Evolutionary conservation across 2,329 filamentous ascomycete species (phyloP).

Genomic region (Capronia epimyces): DNA sequence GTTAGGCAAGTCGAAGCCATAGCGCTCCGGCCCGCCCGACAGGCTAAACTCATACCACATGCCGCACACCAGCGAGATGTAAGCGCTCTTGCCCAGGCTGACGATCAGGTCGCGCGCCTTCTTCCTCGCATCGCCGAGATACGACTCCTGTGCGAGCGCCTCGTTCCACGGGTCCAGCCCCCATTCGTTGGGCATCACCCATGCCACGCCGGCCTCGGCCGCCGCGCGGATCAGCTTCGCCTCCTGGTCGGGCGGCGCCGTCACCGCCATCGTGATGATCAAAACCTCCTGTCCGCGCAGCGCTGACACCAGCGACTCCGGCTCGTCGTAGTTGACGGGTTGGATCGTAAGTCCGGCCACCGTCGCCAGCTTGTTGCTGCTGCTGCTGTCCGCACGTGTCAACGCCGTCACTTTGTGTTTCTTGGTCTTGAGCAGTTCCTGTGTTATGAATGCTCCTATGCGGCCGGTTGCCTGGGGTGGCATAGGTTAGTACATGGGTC

Average conservation of each 20-base stretch:
- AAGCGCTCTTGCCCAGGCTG: conserved; percentile 37
- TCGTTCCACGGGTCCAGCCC: conserved; percentile 33
- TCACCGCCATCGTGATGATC: conserved; percentile 50
- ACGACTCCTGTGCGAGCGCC: conserved; percentile 34
- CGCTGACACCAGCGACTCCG: conserved; percentile 44
- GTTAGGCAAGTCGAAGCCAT: conserved; percentile 49
- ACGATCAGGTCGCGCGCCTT: conserved; percentile 39
- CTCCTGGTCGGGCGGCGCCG: conserved; percentile 44
- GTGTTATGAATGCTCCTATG: conserved; percentile 38
- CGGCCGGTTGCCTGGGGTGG: conserved; percentile 50
- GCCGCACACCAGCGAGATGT: conserved; percentile 43
- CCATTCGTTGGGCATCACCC: conserved; percentile 51
- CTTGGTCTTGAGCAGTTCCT: conserved; percentile 42
- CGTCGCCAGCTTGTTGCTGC: conserved; percentile 38
- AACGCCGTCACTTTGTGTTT: conserved; percentile 52
- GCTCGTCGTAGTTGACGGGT: conserved; percentile 44
- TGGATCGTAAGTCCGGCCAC: conserved; percentile 40
- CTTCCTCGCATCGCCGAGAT: conserved; percentile 32
- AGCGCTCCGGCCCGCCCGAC: conserved; percentile 34
- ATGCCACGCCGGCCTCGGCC: conserved; percentile 50
- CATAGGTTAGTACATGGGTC: background rate
- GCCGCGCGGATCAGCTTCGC: conserved; percentile 51
- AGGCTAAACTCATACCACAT: conserved; percentile 55
- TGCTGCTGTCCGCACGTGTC: conserved; percentile 42
- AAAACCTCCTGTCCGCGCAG: conserved; percentile 54